A percentile compares a stretch with the other conserved stretches of the same genome.
Conservation (phyloP, 208 protist species). For the Paratrypanosoma confusum region DNA sequence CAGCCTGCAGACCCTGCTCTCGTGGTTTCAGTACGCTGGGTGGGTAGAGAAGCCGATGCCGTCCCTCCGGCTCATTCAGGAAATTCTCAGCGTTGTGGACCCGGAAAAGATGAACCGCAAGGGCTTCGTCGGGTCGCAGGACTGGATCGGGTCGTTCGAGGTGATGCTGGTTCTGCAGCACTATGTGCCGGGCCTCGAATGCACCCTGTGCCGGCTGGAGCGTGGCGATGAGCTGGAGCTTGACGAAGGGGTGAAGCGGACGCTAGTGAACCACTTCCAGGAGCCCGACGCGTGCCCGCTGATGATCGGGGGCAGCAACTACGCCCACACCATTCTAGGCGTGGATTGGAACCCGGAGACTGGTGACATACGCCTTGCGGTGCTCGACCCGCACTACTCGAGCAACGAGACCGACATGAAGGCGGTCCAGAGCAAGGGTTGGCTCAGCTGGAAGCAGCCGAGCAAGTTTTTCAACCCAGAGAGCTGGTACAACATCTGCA, state of each 20-base stretch:
- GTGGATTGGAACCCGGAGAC: constrained; percentile 79
- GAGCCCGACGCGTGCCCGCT: constrained; percentile 69
- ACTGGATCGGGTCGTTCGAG: constrained; percentile 95
- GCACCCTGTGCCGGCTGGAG: constrained; percentile 78
- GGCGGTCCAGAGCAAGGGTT: constrained; percentile 76
- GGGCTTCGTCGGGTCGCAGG: constrained; percentile 81
- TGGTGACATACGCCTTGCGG: constrained; percentile 73
- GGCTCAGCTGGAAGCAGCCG: constrained; percentile 82
- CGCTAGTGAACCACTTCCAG: constrained; percentile 80
- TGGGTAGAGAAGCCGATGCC: constrained; percentile 36
- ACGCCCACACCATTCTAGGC: constrained; percentile 92
- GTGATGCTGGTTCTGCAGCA: constrained; percentile 85
- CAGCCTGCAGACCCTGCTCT: constrained; percentile 79
- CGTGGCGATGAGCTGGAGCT: constrained; percentile 70
- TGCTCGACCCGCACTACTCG: constrained; percentile 92
- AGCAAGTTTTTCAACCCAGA: constrained; percentile 71
- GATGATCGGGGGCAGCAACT: constrained; percentile 93
- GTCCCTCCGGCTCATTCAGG: constrained; percentile 68
- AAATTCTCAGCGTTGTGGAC: constrained; percentile 65
- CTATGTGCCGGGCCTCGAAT: constrained; percentile 55
- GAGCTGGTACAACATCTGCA: constrained; percentile 92
- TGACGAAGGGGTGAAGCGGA: constrained; percentile 47
- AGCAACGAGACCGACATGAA: constrained; percentile 62
- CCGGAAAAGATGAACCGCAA: constrained; percentile 65
- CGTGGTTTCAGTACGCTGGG: constrained; percentile 70